phyloP scores from a whole-genome alignment of 495 filamentous ascomycete species.

The Daldinia loculata region DNA sequence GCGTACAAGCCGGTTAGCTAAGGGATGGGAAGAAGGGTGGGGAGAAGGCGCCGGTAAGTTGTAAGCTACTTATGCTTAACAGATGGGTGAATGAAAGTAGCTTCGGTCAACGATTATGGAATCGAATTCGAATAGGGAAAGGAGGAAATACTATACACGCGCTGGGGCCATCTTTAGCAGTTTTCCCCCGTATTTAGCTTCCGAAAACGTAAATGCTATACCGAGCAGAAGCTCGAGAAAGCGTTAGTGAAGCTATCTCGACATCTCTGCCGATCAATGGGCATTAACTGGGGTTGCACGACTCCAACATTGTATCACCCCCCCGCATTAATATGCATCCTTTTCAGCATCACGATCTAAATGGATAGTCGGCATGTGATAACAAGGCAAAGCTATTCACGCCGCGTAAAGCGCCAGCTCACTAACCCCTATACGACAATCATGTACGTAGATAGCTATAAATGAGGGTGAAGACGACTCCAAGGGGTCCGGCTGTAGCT shows the following conservation, averaged over 20 bases:
- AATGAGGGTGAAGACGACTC: conserved; percentile 27
- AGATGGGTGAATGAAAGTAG: neutral
- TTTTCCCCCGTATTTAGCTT: neutral
- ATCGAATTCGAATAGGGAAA: conserved; percentile 3
- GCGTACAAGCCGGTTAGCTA: conserved; percentile 28
- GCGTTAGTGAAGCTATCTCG: conserved; percentile 26
- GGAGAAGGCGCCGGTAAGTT: neutral
- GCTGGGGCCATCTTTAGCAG: neutral
- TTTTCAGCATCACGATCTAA: conserved; percentile 28
- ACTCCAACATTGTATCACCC: conserved; percentile 25
- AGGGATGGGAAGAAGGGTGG: conserved; percentile 18
- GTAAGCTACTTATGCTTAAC: conserved; percentile 20
- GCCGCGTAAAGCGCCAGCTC: conserved; percentile 40
- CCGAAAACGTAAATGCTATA: neutral
- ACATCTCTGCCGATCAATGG: conserved; percentile 17
- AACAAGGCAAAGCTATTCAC: conserved; percentile 10
- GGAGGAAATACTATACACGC: neutral
- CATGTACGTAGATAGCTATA: conserved; percentile 15
- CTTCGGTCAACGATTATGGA: neutral
- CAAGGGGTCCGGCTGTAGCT: conserved; percentile 10
- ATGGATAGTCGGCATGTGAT: conserved; percentile 39
- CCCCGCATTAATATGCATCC: conserved; percentile 36
- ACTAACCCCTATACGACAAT: conserved; percentile 23
- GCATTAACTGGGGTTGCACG: conserved; percentile 29
- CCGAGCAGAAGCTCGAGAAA: conserved; percentile 6